phyloP scores from a whole-genome alignment of 2,329 filamentous ascomycete species.

The Lecanosticta acicola region DNA sequence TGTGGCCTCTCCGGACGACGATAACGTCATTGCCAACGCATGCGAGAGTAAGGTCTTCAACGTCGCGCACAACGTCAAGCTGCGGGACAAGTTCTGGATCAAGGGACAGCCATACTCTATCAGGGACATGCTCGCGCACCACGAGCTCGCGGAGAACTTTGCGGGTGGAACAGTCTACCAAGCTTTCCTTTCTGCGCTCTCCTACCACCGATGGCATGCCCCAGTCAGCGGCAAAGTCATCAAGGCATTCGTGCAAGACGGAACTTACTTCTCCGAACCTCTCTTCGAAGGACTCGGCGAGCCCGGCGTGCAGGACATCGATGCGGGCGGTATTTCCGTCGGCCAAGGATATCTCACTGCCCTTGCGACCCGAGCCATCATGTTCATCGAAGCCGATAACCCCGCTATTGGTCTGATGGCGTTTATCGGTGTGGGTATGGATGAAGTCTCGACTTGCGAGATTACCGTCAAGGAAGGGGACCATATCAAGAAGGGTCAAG shows the following conservation, averaged over 20 bases:
- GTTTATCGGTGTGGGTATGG: slow-evolving; percentile 69
- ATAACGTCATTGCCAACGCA: slow-evolving; percentile 53
- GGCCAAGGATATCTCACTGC: slow-evolving; percentile 60
- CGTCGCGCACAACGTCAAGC: slow-evolving; percentile 46
- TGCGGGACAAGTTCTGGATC: slow-evolving; percentile 60
- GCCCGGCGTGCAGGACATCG: slow-evolving; percentile 36
- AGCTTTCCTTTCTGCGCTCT: slow-evolving; percentile 61
- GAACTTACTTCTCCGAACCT: slow-evolving; percentile 64
- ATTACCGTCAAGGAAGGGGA: slow-evolving; percentile 63
- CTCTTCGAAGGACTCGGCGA: slow-evolving; percentile 45
- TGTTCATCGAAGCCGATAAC: slow-evolving; percentile 67
- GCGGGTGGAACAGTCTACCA: slow-evolving; percentile 63
- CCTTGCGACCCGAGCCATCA: slow-evolving; percentile 63
- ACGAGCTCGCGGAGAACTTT: slow-evolving; percentile 51
- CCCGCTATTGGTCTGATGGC: slow-evolving; percentile 61
- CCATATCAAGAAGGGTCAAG: slow-evolving; percentile 61
- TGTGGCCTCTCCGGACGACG: slow-evolving; percentile 52
- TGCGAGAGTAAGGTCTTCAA: slow-evolving; percentile 60
- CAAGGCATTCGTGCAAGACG: slow-evolving; percentile 54
- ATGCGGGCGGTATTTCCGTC: slow-evolving; percentile 41
- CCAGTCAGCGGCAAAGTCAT: slow-evolving; percentile 59
- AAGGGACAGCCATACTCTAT: slow-evolving; percentile 63
- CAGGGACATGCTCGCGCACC: slow-evolving; percentile 46
- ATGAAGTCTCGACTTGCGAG: slow-evolving; percentile 63
- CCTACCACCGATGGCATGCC: slow-evolving; percentile 67